A percentile compares a stretch with the other conserved stretches of the same genome.
Conservation (phyloP, 441 rosid species). For the Viola pubescens region DNA sequence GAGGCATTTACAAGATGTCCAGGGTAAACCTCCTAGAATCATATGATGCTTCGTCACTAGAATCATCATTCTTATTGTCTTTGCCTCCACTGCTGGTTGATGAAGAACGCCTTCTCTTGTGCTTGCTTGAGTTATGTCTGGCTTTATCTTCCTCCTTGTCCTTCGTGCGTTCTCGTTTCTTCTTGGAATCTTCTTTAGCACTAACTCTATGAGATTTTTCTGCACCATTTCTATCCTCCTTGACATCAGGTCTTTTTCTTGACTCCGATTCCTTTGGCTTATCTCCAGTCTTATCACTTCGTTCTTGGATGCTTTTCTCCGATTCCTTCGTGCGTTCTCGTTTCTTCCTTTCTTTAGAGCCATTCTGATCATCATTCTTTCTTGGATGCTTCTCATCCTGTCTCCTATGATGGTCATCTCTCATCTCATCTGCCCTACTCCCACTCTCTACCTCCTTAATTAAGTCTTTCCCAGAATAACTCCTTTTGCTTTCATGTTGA, state of each 20-base stretch:
- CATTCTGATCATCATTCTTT: constrained; percentile 50
- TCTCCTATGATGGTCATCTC: constrained; percentile 35
- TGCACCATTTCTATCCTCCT: constrained; percentile 47
- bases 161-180: constrained; percentile 50
- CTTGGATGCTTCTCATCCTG: constrained; percentile 39
- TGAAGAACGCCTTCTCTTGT: constrained; percentile 62
- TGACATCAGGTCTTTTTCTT: constrained; percentile 37
- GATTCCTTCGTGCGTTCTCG: no score
- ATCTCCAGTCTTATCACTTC: constrained; percentile 34
- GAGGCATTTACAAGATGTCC: constrained; percentile 15
- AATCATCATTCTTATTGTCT: constrained; percentile 45
- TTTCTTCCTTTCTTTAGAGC: constrained; percentile 39
- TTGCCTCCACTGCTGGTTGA: constrained; percentile 49
- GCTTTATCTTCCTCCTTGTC: constrained; percentile 49
- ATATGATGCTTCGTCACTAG: constrained; percentile 62
- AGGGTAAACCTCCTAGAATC: constrained; percentile 61
- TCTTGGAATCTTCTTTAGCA: constrained; percentile 47
- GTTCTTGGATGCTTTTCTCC: no score
- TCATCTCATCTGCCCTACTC: constrained; percentile 34
- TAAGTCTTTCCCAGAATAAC: constrained; percentile 28
- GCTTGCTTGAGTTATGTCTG: constrained; percentile 50
- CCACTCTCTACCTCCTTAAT: constrained; percentile 31
- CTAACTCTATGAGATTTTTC: constrained; percentile 43
- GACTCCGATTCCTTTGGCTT: constrained; percentile 47
- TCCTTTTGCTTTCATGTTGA: constrained; percentile 34